Evolutionary conservation across 2,329 filamentous ascomycete genomes (phyloP), one percentile per base, ranked within the genome.

Genomic region (Coniochaeta sp.): DNA sequence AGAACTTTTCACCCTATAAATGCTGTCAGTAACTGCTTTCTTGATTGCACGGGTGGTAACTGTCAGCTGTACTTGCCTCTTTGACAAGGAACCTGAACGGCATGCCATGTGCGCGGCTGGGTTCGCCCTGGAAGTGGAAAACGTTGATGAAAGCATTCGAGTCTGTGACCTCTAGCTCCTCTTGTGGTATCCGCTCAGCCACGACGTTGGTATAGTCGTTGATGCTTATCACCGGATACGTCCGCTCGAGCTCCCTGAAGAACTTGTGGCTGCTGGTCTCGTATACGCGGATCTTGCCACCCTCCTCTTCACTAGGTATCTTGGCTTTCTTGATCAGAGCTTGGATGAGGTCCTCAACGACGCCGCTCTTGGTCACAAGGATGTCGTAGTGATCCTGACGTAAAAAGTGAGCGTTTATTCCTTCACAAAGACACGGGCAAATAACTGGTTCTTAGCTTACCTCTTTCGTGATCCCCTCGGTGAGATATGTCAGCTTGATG

Each of bases 61-160:
- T 26, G n/a, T 12, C 43, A 26, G 24, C 24, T 28, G 47, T 14
- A 31, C 83, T 72, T 78, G 92, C 90, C 73, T 91, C 87, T 66
- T 92, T 88, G 44, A 98, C 74, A 59, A 95, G 78, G 72, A 99
- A 96, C 67, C 88, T 89, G 81, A 99, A 99, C 0, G 95, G 95
- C 52, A 96, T 83, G 3, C 93, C 91, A 70, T 99, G 93, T 3
- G 88, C 79, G 67, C 96, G 90, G 69, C 78, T 89, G 0, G 90
- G 85, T 68, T 99, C 96, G 66, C 88, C 90, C 71, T 99, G 93
- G 75, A 95, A 99, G 72, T 97, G 95, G 75, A 93, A 95, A 33
- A 89, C 91, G 63, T 88, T 85, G 60, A 97, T 89, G 60, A 88
- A 83, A 58, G 86, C 81, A 44, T 28, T 61, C 38, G 67, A 74